phyloP scores from a whole-genome alignment of 208 protist genomes.

The Crithidia fasciculata region DNA sequence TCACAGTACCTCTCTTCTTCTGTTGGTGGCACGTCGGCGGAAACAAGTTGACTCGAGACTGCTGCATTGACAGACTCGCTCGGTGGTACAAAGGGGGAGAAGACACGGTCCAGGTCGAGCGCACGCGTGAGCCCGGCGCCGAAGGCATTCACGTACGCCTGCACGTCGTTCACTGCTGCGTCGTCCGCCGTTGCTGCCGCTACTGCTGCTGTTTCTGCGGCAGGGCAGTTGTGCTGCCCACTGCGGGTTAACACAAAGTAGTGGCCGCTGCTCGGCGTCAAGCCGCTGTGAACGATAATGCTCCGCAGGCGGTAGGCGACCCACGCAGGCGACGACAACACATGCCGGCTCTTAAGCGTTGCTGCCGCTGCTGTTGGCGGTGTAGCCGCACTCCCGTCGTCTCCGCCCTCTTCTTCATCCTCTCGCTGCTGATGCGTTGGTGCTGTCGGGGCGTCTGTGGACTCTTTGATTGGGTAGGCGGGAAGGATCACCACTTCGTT shows the following conservation, averaged over 20 bases:
- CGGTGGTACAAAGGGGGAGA: neutral
- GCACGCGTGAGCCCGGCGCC: constrained; percentile 12
- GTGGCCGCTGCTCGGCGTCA: constrained; percentile 62
- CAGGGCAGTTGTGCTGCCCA: neutral
- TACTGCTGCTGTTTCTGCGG: too few species aligned
- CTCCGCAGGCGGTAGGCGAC: constrained; percentile 58
- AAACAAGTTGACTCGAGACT: too few species aligned
- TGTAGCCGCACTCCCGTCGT: neutral
- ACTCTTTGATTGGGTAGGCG: constrained; percentile 2
- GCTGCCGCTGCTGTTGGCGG: neutral
- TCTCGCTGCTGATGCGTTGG: neutral
- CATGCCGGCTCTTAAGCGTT: too few species aligned
- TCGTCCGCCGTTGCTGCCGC: neutral
- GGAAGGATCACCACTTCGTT: constrained; percentile 61
- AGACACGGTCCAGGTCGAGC: neutral
- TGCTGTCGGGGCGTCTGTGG: neutral
- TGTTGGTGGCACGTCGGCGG: too few species aligned
- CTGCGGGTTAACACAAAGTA: constrained; percentile 55
- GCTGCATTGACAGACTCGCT: too few species aligned
- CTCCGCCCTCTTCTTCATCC: constrained; percentile 14
- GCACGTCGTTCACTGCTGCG: neutral
- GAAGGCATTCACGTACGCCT: constrained; percentile 9
- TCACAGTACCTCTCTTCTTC: too few species aligned
- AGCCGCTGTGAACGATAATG: constrained; percentile 75
- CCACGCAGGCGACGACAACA: constrained; percentile 10